A percentile compares a stretch with the other conserved stretches of the same genome.
phyloP scores from a whole-genome alignment of 306 rosid species.

The Cucurbita pepo region DNA sequence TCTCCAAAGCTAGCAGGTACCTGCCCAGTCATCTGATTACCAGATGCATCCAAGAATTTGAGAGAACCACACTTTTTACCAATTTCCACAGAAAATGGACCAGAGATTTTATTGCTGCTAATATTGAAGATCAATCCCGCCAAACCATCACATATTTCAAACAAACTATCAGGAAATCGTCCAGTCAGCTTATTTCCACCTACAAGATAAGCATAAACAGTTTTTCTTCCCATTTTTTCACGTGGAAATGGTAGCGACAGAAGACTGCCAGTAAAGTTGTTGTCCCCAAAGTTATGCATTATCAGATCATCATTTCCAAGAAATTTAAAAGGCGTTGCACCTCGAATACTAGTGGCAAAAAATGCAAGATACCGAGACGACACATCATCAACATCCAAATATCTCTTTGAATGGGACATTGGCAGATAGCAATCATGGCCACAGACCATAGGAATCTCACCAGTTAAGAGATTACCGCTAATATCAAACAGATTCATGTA shows the following conservation, averaged over 20 bases:
- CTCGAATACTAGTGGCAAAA: slow-evolving; percentile 28
- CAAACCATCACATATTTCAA: slow-evolving; percentile 46
- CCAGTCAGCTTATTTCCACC: slow-evolving; percentile 61
- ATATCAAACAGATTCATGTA: slow-evolving; percentile 72
- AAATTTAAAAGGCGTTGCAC: slow-evolving; percentile 11
- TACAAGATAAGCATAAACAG: slow-evolving; percentile 33
- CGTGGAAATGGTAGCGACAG: slow-evolving; percentile 44
- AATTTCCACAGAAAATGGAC: slow-evolving; percentile 36
- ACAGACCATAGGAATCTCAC: slow-evolving; percentile 39
- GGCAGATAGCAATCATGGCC: slow-evolving; percentile 23
- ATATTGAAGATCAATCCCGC: slow-evolving; percentile 48
- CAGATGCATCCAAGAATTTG: slow-evolving; percentile 54
- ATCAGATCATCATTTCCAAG: slow-evolving; percentile 17
- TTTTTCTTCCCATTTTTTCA: slow-evolving; percentile 28
- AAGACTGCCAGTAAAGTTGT: slow-evolving; percentile 35
- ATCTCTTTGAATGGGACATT: slow-evolving; percentile 14
- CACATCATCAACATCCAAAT: slow-evolving; percentile 5
- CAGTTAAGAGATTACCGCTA: slow-evolving; percentile 47
- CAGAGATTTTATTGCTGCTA: slow-evolving; percentile 46
- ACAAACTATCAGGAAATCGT: slow-evolving; percentile 36
- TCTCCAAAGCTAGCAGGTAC: slow-evolving; percentile 36
- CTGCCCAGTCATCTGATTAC: slow-evolving; percentile 42
- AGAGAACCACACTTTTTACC: slow-evolving; percentile 46
- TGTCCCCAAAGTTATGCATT: slow-evolving; percentile 56
- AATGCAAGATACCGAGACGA: slow-evolving; percentile 29